Evolutionary conservation across 352 stramenopile genomes (phyloP), one percentile per base, ranked within the genome.

Genomic region (Phytopythium helicoides): DNA sequence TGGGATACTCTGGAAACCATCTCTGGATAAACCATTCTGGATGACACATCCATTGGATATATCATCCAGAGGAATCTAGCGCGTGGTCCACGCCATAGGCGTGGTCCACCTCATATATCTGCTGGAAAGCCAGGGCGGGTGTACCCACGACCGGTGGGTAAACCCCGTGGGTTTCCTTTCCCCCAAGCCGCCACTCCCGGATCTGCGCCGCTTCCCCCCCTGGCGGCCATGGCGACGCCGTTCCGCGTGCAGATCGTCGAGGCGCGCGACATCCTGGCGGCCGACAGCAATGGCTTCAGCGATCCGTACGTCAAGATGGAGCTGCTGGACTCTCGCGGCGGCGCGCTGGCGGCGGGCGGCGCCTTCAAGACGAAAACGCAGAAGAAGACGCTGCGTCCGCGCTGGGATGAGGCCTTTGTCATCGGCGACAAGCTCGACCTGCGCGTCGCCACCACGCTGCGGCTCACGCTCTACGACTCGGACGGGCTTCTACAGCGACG

Each of bases 291-390:
- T 53, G 84, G 84, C 35, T 86, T 69, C 21, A 91, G 79, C 48
- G 73, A 89, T 54, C 73, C 81, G 40, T 92, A 84, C 45, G 77
- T 87, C 54, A 82, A 70, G 3, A 64, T 92, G 57, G 86, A 64
- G 56, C 64, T 90, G 54, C 60, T 89, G n/a, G 73, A 90, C 53
- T 85, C 77, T n/a, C 78, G 69, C 34, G 73, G 64, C 26, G 40
- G 55, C 1, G 37, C 52, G 12, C 65, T 89, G 40, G 60, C 67
- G 9, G 74, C 68, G 0, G 76, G 63, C 16, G 79, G 78, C 3
- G 51, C 52, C 11, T 88, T 76, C 54, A 87, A 90, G 62, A 89
- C 81, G 40, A 78, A 80, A 28, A 68, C 81, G 19, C 51, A 76
- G 22, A 85, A 87, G 67, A 89, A 89, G 57, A 88, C 74, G 49